Conservation (phyloP, 2,329 filamentous ascomycete genomes). For the Trichoderma cornu-damae region DNA sequence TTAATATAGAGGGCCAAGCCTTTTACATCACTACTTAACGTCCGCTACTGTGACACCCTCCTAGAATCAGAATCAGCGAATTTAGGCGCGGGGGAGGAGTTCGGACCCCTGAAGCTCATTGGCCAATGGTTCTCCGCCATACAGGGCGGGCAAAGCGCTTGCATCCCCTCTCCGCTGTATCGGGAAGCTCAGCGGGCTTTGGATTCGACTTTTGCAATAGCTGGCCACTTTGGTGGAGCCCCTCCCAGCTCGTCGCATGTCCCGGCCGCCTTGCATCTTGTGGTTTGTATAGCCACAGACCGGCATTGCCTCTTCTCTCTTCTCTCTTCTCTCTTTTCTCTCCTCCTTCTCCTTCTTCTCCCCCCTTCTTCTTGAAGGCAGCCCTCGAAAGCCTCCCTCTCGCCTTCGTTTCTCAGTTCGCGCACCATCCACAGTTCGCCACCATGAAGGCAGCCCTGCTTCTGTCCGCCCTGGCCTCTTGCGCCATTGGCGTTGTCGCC, state of each 20-base stretch:
- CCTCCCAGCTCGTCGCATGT: background rate
- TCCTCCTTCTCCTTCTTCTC: background rate
- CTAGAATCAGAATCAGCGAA: no score
- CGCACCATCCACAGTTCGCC: conserved; percentile 18
- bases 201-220: no score
- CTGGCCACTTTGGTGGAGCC: conserved; percentile 12
- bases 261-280: background rate
- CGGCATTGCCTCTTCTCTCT: background rate
- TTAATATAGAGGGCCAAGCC: no score
- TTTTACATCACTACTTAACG: no score
- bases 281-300: background rate
- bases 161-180: background rate
- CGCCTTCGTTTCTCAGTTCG: background rate
- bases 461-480: conserved; percentile 48
- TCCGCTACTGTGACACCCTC: no score
- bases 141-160: background rate
- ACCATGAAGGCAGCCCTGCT: conserved; percentile 48
- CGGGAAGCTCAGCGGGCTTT: conserved; percentile 12
- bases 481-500: conserved; percentile 47
- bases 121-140: conserved; percentile 14
- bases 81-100: background rate
- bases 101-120: background rate
- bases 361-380: background rate
- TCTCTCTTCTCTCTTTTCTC: background rate
- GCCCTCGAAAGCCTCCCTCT: background rate